phyloP scores from a whole-genome alignment of 1,284 basidiomycete genomes.

The Coriolopsis trogii region DNA sequence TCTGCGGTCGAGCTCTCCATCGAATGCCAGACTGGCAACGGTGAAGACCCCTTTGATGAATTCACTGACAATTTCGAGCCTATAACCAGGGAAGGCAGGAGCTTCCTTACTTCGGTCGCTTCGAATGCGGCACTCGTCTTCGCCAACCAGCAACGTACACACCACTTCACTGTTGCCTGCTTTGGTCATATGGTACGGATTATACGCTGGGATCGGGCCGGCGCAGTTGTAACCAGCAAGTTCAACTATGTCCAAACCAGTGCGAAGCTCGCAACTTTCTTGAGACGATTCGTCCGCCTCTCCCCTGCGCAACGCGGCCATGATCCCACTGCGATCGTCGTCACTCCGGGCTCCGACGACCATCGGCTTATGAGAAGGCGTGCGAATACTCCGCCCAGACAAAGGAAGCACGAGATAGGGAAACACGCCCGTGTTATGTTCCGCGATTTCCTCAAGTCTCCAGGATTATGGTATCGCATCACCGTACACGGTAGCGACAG shows the following conservation, averaged over 20 bases:
- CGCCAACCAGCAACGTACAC: conserved; percentile 2
- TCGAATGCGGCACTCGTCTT: conserved; percentile 4
- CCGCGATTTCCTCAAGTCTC: background rate
- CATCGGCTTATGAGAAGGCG: background rate
- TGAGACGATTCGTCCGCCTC: conserved; percentile 7
- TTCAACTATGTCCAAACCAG: conserved; percentile 5
- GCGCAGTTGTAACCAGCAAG: conserved; percentile 2
- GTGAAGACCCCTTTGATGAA: conserved; percentile 4
- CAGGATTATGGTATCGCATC: background rate
- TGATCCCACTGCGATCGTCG: conserved; percentile 3
- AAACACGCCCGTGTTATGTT: conserved; percentile 4
- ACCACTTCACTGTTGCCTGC: conserved; percentile 5
- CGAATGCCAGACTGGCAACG: background rate
- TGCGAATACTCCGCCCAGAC: background rate
- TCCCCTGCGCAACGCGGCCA: conserved; percentile 1
- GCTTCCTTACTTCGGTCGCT: conserved; percentile 2
- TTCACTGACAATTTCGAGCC: background rate
- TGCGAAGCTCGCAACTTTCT: conserved; percentile 2
- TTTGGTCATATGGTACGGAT: conserved; percentile 8
- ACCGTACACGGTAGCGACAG: background rate
- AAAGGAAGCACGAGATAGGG: background rate
- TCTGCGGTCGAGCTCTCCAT: background rate
- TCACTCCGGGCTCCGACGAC: background rate
- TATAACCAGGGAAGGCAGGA: background rate
- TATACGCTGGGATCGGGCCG: conserved; percentile 10